Evolutionary conservation across 306 rosid genomes (phyloP).

Genomic region (Dalbergia cochinchinensis): DNA sequence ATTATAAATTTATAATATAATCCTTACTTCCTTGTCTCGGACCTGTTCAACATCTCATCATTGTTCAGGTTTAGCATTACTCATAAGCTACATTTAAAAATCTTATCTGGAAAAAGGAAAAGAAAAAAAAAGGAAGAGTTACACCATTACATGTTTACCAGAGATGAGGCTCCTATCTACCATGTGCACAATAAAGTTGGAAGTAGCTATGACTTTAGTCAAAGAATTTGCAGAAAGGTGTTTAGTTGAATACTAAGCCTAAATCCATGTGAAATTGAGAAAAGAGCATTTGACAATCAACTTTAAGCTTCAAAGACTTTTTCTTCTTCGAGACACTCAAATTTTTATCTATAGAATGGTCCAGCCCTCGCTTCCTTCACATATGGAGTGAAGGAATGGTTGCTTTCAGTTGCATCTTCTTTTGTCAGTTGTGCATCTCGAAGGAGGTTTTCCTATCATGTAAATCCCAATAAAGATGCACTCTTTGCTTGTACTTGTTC

Average conservation of each 20-base stretch:
- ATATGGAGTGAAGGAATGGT: constrained; percentile 39
- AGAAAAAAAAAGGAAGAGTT: background rate
- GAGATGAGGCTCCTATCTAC: background rate
- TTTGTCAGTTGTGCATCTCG: constrained; percentile 50
- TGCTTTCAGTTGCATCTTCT: constrained; percentile 30
- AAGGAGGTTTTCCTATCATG: constrained; percentile 5
- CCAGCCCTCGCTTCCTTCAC: constrained; percentile 38
- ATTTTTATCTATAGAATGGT: constrained; percentile 28
- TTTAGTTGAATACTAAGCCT: constrained; percentile 29
- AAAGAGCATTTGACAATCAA: constrained; percentile 26
- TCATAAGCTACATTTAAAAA: background rate
- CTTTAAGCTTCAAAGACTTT: constrained; percentile 43
- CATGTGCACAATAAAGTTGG: background rate
- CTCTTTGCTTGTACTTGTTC: constrained; percentile 1
- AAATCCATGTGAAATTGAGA: constrained; percentile 40
- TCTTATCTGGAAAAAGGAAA: background rate
- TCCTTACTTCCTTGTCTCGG: constrained; percentile 4
- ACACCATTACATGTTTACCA: background rate
- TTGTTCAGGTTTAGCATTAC: background rate
- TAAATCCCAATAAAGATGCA: constrained; percentile 42
- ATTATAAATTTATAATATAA: constrained; percentile 1
- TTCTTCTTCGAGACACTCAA: constrained; percentile 18
- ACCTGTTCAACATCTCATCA: constrained; percentile 33
- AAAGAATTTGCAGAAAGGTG: constrained; percentile 21
- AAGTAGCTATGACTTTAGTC: constrained; percentile 32